Base-by-base conservation (phyloP, 169 alveolate genomes). In the Eimeria falciformis region DNA sequence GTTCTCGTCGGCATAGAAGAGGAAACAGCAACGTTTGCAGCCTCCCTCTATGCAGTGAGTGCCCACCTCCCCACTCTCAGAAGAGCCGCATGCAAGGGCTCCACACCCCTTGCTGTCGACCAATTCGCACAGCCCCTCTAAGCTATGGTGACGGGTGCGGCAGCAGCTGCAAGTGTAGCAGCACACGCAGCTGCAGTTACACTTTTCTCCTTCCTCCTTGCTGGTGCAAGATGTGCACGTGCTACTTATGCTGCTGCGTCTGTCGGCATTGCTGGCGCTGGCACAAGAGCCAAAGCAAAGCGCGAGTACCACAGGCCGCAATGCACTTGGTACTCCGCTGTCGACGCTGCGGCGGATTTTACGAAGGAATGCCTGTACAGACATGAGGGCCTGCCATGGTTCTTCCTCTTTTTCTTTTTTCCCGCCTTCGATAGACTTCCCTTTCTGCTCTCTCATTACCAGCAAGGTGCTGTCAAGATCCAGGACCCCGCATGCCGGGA, bases 221-320 rank as follows among this genome's bases (percentile, higher is more conserved):
- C 25, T 11, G 9, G 69, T 18, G 75, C 89, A 81, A 17, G 77
- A 33, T 47, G 7, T 55, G 89, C 89, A 81, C 6, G 77, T 33
- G 37, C 55, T 29, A 14, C 62, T 14, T 11, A 50, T 50, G 18
- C 47, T 66, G 50, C 47, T 27, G 11, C 46, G 53, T 66, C 11
- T 81, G 77, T 53, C 68, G 75, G 33, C 75, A 37, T 65, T 23
- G 89, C 18, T 65, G 5, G 37, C 89, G 21, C 77, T 55, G 37
- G 9, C 14, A 75, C 89, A 55, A 11, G 29, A n/a, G n/a, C 75
- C 43, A n/a, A 81, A 66, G 55, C 89, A 81, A 27, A 81, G 89
- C 89, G 29, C 55, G 68, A 81, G 47, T 40, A 81, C 89, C 29
- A 29, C 55, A n/a, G 89, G 89, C n/a, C 89, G 89, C 25, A 81